A percentile compares a stretch with the other conserved stretches of the same genome.
These are phyloP conservation scores for Gyromitra esculenta DNA, from an alignment of 2,329 filamentous ascomycete species.

Conservation along the genomic window DNA sequence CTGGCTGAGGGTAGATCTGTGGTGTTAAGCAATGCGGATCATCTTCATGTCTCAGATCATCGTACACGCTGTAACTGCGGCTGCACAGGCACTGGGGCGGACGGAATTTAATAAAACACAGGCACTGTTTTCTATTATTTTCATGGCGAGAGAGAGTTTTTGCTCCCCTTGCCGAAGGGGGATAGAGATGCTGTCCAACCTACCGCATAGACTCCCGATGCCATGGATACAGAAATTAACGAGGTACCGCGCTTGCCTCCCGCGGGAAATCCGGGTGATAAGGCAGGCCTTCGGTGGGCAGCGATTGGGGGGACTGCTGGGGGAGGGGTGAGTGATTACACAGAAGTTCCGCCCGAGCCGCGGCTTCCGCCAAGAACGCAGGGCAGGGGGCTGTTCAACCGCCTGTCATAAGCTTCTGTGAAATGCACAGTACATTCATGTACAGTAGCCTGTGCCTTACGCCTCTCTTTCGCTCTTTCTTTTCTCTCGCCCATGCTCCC, in stretches of 20 bases:
- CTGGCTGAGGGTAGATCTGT: not conserved
- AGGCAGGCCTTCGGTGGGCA: conserved; percentile 26
- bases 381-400: conserved; percentile 25
- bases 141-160: not conserved
- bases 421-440: not conserved
- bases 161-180: not conserved
- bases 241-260: conserved; percentile 27
- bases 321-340: conserved; percentile 10
- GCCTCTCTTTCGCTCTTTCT: conserved; percentile 6
- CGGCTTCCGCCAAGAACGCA: conserved; percentile 43
- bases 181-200: not conserved
- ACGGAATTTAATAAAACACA: not conserved
- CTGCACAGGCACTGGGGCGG: not conserved
- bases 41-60: conserved; percentile 4
- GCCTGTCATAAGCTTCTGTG: conserved; percentile 37
- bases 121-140: not conserved
- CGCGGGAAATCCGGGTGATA: conserved; percentile 23
- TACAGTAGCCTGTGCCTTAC: conserved; percentile 9
- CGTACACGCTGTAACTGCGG: not conserved
- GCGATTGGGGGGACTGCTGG: not conserved
- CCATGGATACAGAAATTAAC: conserved; percentile 7
- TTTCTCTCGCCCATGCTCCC: conserved; percentile 1
- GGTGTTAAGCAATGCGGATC: conserved; percentile 1
- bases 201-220: not conserved
- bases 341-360: conserved; percentile 46